Evolutionary conservation across 192 early-diverging fungal genomes (phyloP), one percentile per base, ranked within the genome.

Genomic region (Jimgerdemannia flammicorona): DNA sequence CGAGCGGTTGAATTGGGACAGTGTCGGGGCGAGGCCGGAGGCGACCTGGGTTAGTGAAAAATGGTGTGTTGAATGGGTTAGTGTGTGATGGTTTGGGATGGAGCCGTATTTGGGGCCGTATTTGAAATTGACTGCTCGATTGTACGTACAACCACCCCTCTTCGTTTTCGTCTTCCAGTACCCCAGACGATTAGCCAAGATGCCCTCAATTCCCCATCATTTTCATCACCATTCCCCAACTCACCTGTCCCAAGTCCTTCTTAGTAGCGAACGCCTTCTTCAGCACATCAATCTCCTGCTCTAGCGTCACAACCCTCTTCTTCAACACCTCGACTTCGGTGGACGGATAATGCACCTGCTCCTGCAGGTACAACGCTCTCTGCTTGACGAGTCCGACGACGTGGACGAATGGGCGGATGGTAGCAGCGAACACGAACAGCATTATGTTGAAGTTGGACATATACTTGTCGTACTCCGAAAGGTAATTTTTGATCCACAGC

Each of bases 381-480:
- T 86, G 78, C 72, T 84, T 84, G 41, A 87, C 72, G 8, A 90
- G 73, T 42, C 67, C 76, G 74, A 87, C 75, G 40, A 84, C 74
- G 72, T 90, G 88, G 20, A 82, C 84, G 6, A 86, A 69, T 19
- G 88, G 88, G 64, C 84, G 78, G 43, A 90, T 84, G 19, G 80
- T 80, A 0, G 88, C 86, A 10, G 87, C 88, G 72, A 90, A 76
- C 43, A 88, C 84, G 71, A 90, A 90, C 11, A 90, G 79, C 29
- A 80, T 73, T 67, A 90, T 84, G 71, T 90, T 90, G 71, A 87
- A 84, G 44, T 83, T 78, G 7, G 82, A 84, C 40, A 90, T 83
- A 43, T 90, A 90, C 65, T 82, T 73, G 42, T 90, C 87, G 69
- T 85, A 84, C 10, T 84, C 80, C 10, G 80, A 85, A 54, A 90